Evolutionary conservation across 805 yeast species (phyloP).

Genomic region (Brettanomyces sp.): DNA sequence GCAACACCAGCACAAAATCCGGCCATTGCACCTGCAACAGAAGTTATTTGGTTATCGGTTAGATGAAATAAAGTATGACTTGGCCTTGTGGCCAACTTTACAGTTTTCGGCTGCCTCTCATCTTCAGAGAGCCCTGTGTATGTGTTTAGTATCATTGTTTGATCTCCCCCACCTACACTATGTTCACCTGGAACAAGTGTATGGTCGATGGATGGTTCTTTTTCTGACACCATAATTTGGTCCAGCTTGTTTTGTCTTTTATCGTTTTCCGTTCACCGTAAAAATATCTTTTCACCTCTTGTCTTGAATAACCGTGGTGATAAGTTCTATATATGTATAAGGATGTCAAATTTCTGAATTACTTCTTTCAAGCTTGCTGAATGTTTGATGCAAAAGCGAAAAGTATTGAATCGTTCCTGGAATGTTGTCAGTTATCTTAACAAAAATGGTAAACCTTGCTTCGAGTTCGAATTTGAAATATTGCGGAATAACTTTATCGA

Average conservation of each 20-base stretch:
- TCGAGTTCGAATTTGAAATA: too few relatives aligned
- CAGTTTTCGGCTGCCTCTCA: background rate
- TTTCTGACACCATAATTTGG: too few relatives aligned
- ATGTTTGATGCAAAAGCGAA: too few relatives aligned
- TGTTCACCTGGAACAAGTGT: constrained; percentile 1
- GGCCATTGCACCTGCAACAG: constrained; percentile 86
- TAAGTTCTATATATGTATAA: background rate
- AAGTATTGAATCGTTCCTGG: background rate
- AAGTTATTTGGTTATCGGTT: constrained; percentile 41
- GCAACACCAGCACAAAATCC: constrained; percentile 83
- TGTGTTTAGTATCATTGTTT: background rate
- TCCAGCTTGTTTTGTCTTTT: background rate
- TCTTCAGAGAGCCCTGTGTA: background rate
- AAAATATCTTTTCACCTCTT: too few relatives aligned
- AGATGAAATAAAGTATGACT: constrained; percentile 7
- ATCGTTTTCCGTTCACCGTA: background rate
- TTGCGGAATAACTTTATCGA: too few relatives aligned
- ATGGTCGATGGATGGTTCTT: too few relatives aligned
- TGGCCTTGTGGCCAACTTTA: background rate
- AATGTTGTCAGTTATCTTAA: background rate
- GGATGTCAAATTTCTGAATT: too few relatives aligned
- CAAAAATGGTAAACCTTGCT: too few relatives aligned
- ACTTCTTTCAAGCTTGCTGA: too few relatives aligned
- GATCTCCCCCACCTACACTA: constrained; percentile 1
- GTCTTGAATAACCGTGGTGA: background rate